Conservation (phyloP, 2,329 filamentous ascomycete genomes). For the Thelonectria blattea region DNA sequence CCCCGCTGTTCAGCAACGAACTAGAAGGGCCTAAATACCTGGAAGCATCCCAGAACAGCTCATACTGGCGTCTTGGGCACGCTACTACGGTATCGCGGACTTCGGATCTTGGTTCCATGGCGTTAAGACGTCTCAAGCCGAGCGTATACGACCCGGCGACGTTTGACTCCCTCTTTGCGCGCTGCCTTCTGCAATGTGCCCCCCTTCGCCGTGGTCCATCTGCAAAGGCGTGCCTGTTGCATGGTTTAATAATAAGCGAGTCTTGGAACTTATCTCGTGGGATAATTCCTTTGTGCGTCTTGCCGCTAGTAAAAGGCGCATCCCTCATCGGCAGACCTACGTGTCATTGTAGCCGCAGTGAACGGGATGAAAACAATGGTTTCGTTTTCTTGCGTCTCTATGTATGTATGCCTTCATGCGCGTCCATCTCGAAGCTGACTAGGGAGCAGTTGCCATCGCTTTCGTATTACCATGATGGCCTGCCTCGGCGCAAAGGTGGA, state of each 20-base stretch:
- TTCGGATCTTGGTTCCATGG: conserved; percentile 20
- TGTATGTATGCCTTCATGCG: not conserved
- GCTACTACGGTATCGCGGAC: conserved; percentile 20
- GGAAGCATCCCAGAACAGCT: conserved; percentile 29
- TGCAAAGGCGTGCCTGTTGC: not conserved
- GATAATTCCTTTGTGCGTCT: conserved; percentile 3
- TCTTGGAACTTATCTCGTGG: not conserved
- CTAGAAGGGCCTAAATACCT: conserved; percentile 24
- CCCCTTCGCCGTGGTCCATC: not conserved
- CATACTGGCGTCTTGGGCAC: conserved; percentile 25
- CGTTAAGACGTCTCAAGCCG: conserved; percentile 16
- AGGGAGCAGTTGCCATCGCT: not conserved
- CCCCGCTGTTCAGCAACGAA: conserved; percentile 20
- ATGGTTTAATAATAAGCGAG: not conserved
- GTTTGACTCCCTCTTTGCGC: not conserved
- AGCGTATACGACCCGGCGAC: not conserved
- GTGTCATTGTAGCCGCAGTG: conserved; percentile 21
- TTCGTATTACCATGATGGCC: not conserved
- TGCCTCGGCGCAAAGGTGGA: not conserved
- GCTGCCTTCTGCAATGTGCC: not conserved
- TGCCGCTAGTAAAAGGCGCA: conserved; percentile 7
- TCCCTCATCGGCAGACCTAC: conserved; percentile 13
- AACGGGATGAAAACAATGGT: conserved; percentile 1
- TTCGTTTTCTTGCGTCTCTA: conserved; percentile 1
- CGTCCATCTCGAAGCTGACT: not conserved